Evolutionary conservation across 768 basidiomycete genomes (phyloP), one percentile per base, ranked within the genome.

Genomic region (Austroboletus festivus): DNA sequence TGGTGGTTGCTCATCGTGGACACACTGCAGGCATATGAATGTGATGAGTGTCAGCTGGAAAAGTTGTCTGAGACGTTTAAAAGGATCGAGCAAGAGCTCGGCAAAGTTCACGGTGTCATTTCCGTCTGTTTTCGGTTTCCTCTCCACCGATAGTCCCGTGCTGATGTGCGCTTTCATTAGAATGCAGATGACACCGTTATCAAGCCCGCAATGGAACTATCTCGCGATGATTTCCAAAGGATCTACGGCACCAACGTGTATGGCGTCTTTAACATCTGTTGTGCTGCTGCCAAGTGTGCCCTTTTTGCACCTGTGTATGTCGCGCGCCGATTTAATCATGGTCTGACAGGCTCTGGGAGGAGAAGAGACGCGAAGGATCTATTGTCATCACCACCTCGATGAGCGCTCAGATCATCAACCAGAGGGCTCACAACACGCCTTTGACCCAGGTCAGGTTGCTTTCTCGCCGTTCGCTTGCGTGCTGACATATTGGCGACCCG

Each of bases 301-400:
- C 15, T 0, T 21, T 7, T 7, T n/a, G 5, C 35, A 4, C 13
- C 19, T 13, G 35, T 37, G 16, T n/a, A n/a, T n/a, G n/a, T 35
- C 16, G 12, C 16, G 12, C 8, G 12, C 5, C 34, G 15, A 9
- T 13, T 5, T 3, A n/a, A n/a, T n/a, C n/a, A n/a, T 0, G 1
- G 21, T 44, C 4, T 6, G 9, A 20, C 13, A 82, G 81, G 42
- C 42, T 79, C 1, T 81, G 80, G 78, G 62, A 59, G 0, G 65
- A 72, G 0, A 37, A 47, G 3, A 48, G 57, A 1, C 45, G 56
- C 7, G 58, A 65, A 30, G 78, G 79, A 0, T 81, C 82, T 0
- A 85, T 85, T 50, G 80, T 85, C 34, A 77, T 85, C 48, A 82
- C 76, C 0, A 77, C 79, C 1, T 82, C 80, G 5, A 86, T 85